Evolutionary conservation across 1,284 basidiomycete species (phyloP), one percentile per base, ranked within the genome.

Genomic region (Earliella scabrosa): DNA sequence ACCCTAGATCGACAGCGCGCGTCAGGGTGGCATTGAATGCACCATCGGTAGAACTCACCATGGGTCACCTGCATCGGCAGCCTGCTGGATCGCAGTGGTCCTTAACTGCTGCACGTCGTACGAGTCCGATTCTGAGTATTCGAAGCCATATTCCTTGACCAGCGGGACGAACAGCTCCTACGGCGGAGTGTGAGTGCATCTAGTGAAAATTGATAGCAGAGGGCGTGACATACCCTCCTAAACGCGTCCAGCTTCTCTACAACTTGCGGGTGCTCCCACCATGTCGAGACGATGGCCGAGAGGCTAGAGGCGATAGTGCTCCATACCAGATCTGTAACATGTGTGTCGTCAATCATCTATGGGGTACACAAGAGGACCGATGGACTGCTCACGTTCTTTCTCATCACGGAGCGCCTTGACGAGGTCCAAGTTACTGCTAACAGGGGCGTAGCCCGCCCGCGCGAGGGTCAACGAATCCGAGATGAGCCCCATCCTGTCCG

Each of bases 401-500:
- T 94, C 92, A 50, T 83, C 76, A 45, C 80, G 82, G 59, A 95
- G 77, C 43, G 81, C 79, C 56, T 90, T 80, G 57, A 93, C 78
- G 44, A 96, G 77, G 21, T 82, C 86, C 63, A 98, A 78, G 10
- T 88, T 87, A 60, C 86, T 88, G 63, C 92, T 92, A 29, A 93
- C 82, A 59, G 88, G 82, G 45, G 84, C 78, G 66, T 92, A 84
- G 1, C 93, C 93, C 24, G 93, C 91, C 67, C 89, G 87, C 27
- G 92, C 85, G 26, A 98, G 81, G 0, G 89, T 87, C 67, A 92
- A 83, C 2, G 90, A 82, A 67, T 97, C 94, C 58, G 88, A 85
- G 26, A 96, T 83, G 14, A 98, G 79, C n/a, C 95, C 95, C 59
- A 96, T 86, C 44, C 93, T 85, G 72, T 99, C 97, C 61, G 56